phyloP scores from a whole-genome alignment of 805 yeast genomes.

The Huiozyma sinensis region DNA sequence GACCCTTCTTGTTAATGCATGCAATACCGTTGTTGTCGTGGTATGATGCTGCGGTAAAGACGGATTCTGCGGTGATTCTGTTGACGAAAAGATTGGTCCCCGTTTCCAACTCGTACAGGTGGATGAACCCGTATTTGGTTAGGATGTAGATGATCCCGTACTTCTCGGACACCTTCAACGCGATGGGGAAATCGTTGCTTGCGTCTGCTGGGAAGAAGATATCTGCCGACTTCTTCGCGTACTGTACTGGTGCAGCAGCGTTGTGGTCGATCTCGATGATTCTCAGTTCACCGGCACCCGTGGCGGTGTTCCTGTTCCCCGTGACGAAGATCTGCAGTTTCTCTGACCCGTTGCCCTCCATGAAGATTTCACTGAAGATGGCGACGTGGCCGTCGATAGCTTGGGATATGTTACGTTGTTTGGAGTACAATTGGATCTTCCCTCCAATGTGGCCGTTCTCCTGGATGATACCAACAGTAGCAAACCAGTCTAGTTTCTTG shows the following conservation, averaged over 20 bases:
- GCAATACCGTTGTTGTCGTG: slow-evolving; percentile 72
- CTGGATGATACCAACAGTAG: slow-evolving; percentile 88
- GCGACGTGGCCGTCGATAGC: slow-evolving; percentile 98
- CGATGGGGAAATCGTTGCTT: slow-evolving; percentile 89
- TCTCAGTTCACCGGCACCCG: slow-evolving; percentile 73
- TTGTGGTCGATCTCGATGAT: slow-evolving; percentile 94
- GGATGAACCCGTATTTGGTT: slow-evolving; percentile 95
- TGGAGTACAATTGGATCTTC: slow-evolving; percentile 85
- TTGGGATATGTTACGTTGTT: slow-evolving; percentile 84
- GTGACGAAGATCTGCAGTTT: slow-evolving; percentile 86
- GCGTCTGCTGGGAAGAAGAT: slow-evolving; percentile 97
- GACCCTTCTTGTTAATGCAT: slow-evolving; percentile 91
- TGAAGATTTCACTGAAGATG: slow-evolving; percentile 63
- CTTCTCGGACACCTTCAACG: slow-evolving; percentile 73
- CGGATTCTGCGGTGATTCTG: slow-evolving; percentile 91
- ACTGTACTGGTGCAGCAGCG: slow-evolving; percentile 61
- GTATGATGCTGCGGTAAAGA: slow-evolving; percentile 76
- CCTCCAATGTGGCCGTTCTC: slow-evolving; percentile 93
- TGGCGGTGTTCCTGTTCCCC: slow-evolving; percentile 75
- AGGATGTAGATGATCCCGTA: slow-evolving; percentile 82
- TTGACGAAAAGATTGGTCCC: slow-evolving; percentile 90
- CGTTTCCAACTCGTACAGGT: slow-evolving; percentile 85
- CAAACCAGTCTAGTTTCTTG: slow-evolving; percentile 79
- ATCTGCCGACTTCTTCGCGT: slow-evolving; percentile 81
- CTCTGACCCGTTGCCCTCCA: slow-evolving; percentile 54